Evolutionary conservation across 192 early-diverging fungal genomes (phyloP), one percentile per base, ranked within the genome.

Genomic region (Glomus cerebriforme): DNA sequence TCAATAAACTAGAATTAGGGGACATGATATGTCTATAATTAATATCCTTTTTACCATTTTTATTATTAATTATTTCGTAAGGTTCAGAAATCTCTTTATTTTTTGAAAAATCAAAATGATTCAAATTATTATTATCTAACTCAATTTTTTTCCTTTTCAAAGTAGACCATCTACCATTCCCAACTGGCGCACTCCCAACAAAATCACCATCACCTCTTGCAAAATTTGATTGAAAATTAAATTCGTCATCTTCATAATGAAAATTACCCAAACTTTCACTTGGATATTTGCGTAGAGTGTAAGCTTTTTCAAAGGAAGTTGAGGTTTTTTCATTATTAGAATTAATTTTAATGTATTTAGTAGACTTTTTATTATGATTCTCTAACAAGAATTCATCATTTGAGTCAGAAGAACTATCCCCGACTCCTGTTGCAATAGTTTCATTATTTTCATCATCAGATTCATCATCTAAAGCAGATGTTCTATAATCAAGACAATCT

Each of bases 161-260:
- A 39, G 32, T 37, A 43, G 66, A 68, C 66, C 66, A 68, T 43
- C 22, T 68, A 2, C 66, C 34, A 68, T 32, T 37, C 31, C 66
- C 66, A 68, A 68, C 66, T n/a, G 66, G 66, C 17, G 66, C 66
- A 68, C 66, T 68, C 34, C 66, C 66, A 37, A 68, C 49, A 7
- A 54, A 54, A 54, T 54, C 49, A 54, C 19, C 49, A 54, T 22
- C 49, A 7, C 19, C 17, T 19, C 49, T 54, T 22, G 49, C 6
- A 54, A 12, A 43, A 43, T 43, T 43, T 43, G 39, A 43, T 10
- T 12, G 39, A 43, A 54, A 54, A 19, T 54, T 22, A 54, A 54
- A 54, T 22, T 54, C 49, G 7, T 1, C 17, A 54, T 54, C 49
- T 54, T 54, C 49, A 54, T 43, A 43, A 43, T 43, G 9, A 43